Percentiles rank a stretch among this genome's conserved stretches.
phyloP scores from a whole-genome alignment of 2,329 filamentous ascomycete species.

The Ophiocordyceps camponoti-saundersi region DNA sequence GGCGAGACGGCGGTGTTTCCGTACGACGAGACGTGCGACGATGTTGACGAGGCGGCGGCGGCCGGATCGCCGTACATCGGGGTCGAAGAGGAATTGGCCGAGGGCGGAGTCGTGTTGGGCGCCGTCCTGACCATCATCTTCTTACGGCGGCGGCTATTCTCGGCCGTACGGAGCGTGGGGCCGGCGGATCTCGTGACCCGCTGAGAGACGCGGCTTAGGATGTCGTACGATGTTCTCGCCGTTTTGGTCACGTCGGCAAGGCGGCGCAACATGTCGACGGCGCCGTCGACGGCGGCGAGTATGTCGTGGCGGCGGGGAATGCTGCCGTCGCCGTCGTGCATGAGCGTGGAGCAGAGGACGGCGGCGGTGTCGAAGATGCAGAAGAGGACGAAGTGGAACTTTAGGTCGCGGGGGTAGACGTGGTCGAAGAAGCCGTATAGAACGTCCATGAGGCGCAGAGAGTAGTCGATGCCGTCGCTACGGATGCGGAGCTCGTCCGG shows the following conservation, averaged over 20 bases:
- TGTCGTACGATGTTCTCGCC: slow-evolving; percentile 16
- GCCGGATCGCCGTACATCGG: neutral
- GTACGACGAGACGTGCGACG: slow-evolving; percentile 1
- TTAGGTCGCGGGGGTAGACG: slow-evolving; percentile 25
- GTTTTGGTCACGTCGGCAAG: slow-evolving; percentile 15
- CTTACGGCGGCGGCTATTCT: slow-evolving; percentile 1
- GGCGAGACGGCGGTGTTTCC: neutral
- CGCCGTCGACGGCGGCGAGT: slow-evolving; percentile 16
- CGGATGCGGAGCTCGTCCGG: slow-evolving; percentile 17
- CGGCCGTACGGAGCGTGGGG: neutral
- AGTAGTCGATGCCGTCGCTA: slow-evolving; percentile 21
- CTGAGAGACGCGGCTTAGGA: slow-evolving; percentile 12
- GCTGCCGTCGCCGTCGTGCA: slow-evolving; percentile 24
- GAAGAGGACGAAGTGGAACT: slow-evolving; percentile 33
- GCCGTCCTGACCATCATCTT: neutral
- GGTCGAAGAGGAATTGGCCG: neutral
- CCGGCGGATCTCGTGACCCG: slow-evolving; percentile 8
- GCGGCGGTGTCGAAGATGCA: slow-evolving; percentile 32
- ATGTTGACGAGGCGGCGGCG: neutral
- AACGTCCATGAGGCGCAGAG: slow-evolving; percentile 22
- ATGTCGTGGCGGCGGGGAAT: slow-evolving; percentile 23
- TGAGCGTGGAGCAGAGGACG: slow-evolving; percentile 29
- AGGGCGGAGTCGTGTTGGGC: neutral
- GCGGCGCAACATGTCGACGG: slow-evolving; percentile 14
- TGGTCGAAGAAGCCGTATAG: slow-evolving; percentile 23